phyloP scores from a whole-genome alignment of 2,329 filamentous ascomycete genomes.

The Penicillium sclerotiorum region DNA sequence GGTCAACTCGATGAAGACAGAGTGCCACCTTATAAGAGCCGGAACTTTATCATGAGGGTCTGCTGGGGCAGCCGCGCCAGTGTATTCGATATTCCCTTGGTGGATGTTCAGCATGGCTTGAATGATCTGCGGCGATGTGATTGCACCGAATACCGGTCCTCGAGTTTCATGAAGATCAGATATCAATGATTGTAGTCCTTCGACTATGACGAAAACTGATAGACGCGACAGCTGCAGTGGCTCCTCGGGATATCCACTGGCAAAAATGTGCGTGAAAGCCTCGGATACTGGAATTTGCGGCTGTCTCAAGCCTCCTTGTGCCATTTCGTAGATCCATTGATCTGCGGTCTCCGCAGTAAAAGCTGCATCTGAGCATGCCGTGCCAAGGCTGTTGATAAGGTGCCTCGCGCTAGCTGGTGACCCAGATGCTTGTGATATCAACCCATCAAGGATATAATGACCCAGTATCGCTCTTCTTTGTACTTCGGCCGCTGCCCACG shows the following conservation, averaged over 20 bases:
- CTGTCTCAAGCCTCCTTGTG: neutral
- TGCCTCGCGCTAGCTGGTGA: constrained; percentile 23
- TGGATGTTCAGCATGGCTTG: constrained; percentile 14
- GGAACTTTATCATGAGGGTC: neutral
- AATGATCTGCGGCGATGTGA: constrained; percentile 8
- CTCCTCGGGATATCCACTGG: neutral
- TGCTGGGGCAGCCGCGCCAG: neutral
- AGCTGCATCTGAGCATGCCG: constrained; percentile 18
- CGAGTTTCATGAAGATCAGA: constrained; percentile 13
- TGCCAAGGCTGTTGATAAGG: constrained; percentile 20
- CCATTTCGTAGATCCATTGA: constrained; percentile 19
- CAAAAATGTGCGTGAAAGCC: constrained; percentile 5
- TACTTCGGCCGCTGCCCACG: constrained; percentile 19
- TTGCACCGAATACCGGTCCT: constrained; percentile 7
- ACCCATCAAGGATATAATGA: constrained; percentile 24
- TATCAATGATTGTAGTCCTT: constrained; percentile 17
- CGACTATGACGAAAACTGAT: constrained; percentile 15
- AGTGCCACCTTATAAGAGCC: constrained; percentile 20
- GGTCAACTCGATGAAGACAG: constrained; percentile 18
- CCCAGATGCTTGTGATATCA: constrained; percentile 24
- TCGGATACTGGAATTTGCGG: constrained; percentile 6
- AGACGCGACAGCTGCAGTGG: constrained; percentile 10
- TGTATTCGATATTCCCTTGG: constrained; percentile 5
- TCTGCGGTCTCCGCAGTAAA: constrained; percentile 21
- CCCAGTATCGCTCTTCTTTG: constrained; percentile 22